These are phyloP conservation scores for Tetraselmis striata DNA, from an alignment of 139 green algal species.

Conservation along the genomic window DNA sequence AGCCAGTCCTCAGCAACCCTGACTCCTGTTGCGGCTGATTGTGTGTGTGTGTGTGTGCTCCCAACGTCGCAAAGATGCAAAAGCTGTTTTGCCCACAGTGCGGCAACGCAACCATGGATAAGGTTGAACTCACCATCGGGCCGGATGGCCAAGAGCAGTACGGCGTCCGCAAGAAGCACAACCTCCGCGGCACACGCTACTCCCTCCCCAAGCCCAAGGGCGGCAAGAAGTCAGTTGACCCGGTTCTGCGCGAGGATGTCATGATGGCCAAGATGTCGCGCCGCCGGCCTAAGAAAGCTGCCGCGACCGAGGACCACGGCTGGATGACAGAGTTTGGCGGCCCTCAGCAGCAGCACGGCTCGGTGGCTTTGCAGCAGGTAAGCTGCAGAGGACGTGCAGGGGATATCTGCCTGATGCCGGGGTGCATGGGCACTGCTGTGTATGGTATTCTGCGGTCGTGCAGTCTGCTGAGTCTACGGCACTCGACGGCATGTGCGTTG, in stretches of 20 bases:
- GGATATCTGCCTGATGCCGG: too few species aligned
- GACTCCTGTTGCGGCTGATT: too few species aligned
- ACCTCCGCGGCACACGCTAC: slow-evolving; percentile 74
- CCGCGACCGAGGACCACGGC: slow-evolving; percentile 20
- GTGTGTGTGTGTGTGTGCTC: too few species aligned
- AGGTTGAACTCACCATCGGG: slow-evolving; percentile 69
- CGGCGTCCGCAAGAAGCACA: slow-evolving; percentile 69
- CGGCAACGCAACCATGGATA: slow-evolving; percentile 81
- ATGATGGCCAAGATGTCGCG: slow-evolving; percentile 56
- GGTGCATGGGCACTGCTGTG: too few species aligned
- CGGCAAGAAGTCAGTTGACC: slow-evolving; percentile 37
- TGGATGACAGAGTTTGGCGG: not conserved
- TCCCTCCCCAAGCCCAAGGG: slow-evolving; percentile 86
- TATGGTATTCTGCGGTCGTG: too few species aligned
- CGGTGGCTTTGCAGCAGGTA: not conserved
- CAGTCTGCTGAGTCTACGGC: too few species aligned
- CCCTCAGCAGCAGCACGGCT: not conserved
- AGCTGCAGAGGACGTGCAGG: too few species aligned
- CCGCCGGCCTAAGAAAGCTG: slow-evolving; percentile 8
- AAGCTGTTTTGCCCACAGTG: slow-evolving; percentile 89
- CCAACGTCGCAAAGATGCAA: not conserved
- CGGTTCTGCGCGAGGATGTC: slow-evolving; percentile 85
- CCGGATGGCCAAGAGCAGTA: slow-evolving; percentile 69
- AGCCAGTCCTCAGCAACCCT: too few species aligned
- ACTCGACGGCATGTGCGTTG: too few species aligned